Base-by-base conservation (phyloP, 1,284 basidiomycete species). In the Tilletia caries region DNA sequence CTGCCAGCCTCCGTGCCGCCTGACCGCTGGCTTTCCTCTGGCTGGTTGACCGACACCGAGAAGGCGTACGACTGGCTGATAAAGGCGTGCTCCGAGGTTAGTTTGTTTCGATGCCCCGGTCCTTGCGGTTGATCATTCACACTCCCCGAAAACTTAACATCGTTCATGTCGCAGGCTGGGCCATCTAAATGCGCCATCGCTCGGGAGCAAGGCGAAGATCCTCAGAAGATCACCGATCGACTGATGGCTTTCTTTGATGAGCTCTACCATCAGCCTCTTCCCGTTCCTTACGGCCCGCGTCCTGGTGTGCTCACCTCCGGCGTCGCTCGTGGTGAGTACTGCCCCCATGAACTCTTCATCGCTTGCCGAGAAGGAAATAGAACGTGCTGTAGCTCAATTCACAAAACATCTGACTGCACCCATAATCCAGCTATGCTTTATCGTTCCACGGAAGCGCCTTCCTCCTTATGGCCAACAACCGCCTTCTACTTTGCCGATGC, bases 261-360 rank as follows among this genome's bases (percentile, higher is more conserved):
- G 1, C 10, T 65, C 12, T 65, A 65, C 29, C 44, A 44, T 20
- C 41, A 65, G 37, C 64, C 64, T 25, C 41, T 43, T 15, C 37
- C 84, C 20, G 67, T 67, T 23, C 77, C 83, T 0, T 70, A 81
- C 43, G 82, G 78, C 0, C 65, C 68, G 12, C 71, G 75, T 2
- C 82, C 84, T 0, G 84, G 84, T 0, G 73, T 82, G n/a, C 74
- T 86, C 6, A 85, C 84, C 4, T 79, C 79, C 6, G 85, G 85
- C 4, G 44, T 65, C 76, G 79, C 52, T 82, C 79, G 1, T 73
- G 83, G 32, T 76, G 52, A 54, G 52, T 29, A 25, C 48, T 15
- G n/a, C n/a, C n/a, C n/a, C n/a, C n/a, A n/a, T n/a, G n/a, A n/a
- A n/a, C n/a, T n/a, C n/a, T n/a, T n/a, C n/a, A n/a, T n/a, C n/a